Evolutionary conservation across 192 early-diverging fungal genomes (phyloP), one percentile per base, ranked within the genome.

Genomic region (Coemansia sp.): DNA sequence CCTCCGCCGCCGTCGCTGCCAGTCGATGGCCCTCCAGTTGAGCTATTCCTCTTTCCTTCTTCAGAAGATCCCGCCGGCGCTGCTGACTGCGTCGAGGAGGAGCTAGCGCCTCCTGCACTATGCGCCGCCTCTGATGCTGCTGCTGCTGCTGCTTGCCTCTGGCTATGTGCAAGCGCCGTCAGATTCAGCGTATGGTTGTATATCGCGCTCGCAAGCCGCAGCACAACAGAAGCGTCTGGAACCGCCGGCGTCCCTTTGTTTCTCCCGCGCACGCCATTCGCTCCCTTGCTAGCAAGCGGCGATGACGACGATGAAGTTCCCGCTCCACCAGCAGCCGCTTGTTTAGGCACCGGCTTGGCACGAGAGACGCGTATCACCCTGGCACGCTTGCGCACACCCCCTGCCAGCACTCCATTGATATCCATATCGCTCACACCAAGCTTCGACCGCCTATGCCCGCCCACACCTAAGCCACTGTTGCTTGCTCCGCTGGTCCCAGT

Each of bases 131-230:
- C 59, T 14, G 20, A 1, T 33, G 6, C 52, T 35, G 68, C 59
- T 14, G 20, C 23, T 33, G 6, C 52, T 18, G 68, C 59, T 0
- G 68, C 43, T 38, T 78, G 70, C 6, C 58, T 61, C 61, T 72
- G 66, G 20, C 48, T 57, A 62, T 78, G 76, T 7, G 69, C 66
- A 36, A 67, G 66, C 23, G 70, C n/a, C 1, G 69, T 73, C 35
- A 75, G 58, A 16, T 76, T 81, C 46, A 82, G 68, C 38, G 75
- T 82, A 45, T 82, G 79, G 66, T 72, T 82, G 62, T 82, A 82
- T 15, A 82, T 82, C n/a, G 74, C 79, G 43, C 79, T 76, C 6
- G 79, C 79, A 38, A 82, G 57, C 0, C 79, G 66, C 71, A 82
- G 51, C 12, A 82, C 75, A 14, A 69, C 79, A 15, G 79, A 68